A percentile compares a stretch with the other conserved stretches of the same genome.
These are phyloP conservation scores for Lecanicillium sp. DNA, from an alignment of 2,329 filamentous ascomycete genomes.

Conservation along the genomic window DNA sequence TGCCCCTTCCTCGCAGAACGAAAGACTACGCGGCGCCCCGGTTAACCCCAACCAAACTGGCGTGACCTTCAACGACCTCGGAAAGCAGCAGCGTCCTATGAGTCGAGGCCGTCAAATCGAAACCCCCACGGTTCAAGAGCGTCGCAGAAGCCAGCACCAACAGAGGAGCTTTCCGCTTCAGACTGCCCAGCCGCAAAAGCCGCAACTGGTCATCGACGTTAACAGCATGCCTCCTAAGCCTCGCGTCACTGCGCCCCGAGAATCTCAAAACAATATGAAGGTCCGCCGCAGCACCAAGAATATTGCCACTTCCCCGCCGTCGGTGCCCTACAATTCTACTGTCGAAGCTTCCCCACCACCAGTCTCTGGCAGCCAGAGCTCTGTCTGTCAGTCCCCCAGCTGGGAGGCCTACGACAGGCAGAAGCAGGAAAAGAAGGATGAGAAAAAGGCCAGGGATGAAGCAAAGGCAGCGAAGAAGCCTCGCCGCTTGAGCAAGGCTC, in stretches of 20 bases:
- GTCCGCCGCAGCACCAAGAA: conserved; percentile 2
- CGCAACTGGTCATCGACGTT: conserved; percentile 12
- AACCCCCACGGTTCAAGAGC: conserved; percentile 7
- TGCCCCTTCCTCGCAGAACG: not conserved
- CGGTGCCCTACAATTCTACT: conserved; percentile 12
- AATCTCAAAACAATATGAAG: conserved; percentile 6
- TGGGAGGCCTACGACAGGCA: conserved; percentile 53
- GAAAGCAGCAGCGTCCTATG: not conserved
- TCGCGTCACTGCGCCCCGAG: not conserved
- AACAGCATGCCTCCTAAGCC: not conserved
- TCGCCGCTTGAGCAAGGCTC: conserved; percentile 28
- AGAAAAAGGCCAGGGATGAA: conserved; percentile 35
- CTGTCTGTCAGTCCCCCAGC: conserved; percentile 55
- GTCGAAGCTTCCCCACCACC: conserved; percentile 6
- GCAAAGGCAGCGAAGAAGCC: conserved; percentile 29
- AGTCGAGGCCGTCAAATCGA: conserved; percentile 1
- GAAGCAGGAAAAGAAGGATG: conserved; percentile 47
- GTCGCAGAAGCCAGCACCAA: conserved; percentile 1
- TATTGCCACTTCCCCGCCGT: not conserved
- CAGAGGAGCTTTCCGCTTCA: conserved; percentile 11
- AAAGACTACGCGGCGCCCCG: conserved; percentile 10
- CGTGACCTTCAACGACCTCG: not conserved
- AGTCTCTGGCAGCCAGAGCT: conserved; percentile 19
- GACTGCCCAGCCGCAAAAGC: conserved; percentile 2
- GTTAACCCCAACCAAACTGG: not conserved